Percentiles rank a stretch among this genome's conserved stretches.
Conservation (phyloP, 805 yeast genomes). For the Spencermartinsiella europaea region DNA sequence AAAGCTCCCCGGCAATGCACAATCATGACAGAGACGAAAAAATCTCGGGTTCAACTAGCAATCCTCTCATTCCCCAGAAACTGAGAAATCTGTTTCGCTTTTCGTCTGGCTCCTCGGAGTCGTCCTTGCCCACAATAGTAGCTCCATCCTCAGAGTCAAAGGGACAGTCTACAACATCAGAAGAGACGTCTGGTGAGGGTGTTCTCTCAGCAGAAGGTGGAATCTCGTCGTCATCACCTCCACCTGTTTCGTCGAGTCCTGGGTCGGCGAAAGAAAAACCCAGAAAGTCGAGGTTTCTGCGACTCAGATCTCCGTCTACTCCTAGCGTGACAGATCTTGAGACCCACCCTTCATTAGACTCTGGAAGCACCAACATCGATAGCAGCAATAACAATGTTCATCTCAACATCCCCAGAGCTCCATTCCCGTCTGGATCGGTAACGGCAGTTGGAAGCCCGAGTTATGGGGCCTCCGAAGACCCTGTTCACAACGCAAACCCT, state of each 20-base stretch:
- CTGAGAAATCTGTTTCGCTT: constrained; percentile 30
- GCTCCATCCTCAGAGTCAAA: constrained; percentile 10
- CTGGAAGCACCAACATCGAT: constrained; percentile 2
- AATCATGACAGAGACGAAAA: constrained; percentile 1
- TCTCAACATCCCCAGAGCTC: constrained; percentile 7
- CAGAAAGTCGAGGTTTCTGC: constrained; percentile 18
- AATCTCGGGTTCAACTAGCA: neutral
- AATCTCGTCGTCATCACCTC: constrained; percentile 1
- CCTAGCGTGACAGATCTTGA: constrained; percentile 20
- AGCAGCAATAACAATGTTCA: constrained; percentile 4
- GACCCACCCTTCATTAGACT: constrained; percentile 1
- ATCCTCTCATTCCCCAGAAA: constrained; percentile 25
- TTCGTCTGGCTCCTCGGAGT: constrained; percentile 16
- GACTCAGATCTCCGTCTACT: constrained; percentile 28
- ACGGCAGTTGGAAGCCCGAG: neutral
- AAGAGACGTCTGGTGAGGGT: neutral
- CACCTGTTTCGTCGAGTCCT: neutral
- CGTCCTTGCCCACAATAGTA: constrained; percentile 21
- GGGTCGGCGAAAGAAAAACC: neutral
- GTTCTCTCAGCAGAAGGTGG: neutral
- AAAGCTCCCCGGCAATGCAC: neutral
- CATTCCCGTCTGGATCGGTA: neutral
- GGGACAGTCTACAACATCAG: neutral
- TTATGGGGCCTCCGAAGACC: neutral
- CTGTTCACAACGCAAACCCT: constrained; percentile 31